Evolutionary conservation across 805 yeast species (phyloP).

Genomic region (Teunomyces barrocoloradensis): DNA sequence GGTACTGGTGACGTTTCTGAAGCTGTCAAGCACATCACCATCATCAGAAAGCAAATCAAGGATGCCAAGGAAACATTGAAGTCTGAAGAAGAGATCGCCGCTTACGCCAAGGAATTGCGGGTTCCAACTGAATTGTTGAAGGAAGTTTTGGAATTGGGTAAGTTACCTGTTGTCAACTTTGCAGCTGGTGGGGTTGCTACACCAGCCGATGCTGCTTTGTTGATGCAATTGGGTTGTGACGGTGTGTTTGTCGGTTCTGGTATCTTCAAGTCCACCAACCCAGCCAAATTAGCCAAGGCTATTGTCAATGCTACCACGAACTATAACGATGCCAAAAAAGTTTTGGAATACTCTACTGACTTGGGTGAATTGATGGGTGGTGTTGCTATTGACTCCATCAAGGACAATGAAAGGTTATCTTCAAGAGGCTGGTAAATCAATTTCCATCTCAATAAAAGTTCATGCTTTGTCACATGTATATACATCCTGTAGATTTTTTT

Average conservation of each 20-base stretch:
- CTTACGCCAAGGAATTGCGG: constrained; percentile 54
- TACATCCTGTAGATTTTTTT: not conserved
- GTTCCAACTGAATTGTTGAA: constrained; percentile 57
- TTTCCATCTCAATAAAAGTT: not conserved
- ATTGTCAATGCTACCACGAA: constrained; percentile 77
- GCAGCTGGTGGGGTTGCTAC: constrained; percentile 91
- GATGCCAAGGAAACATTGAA: constrained; percentile 37
- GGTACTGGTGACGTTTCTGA: constrained; percentile 86
- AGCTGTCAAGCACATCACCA: constrained; percentile 71
- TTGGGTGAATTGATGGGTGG: constrained; percentile 80
- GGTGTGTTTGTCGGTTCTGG: constrained; percentile 81
- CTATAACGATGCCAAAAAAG: constrained; percentile 56
- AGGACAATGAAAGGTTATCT: constrained; percentile 45
- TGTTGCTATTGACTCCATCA: constrained; percentile 52
- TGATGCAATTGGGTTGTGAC: constrained; percentile 79
- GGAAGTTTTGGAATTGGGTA: constrained; percentile 45
- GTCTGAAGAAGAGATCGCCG: constrained; percentile 45
- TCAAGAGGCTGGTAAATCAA: constrained; percentile 49
- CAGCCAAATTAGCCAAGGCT: constrained; percentile 72
- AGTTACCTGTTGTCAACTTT: constrained; percentile 78
- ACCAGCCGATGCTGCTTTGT: constrained; percentile 82
- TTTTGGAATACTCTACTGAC: constrained; percentile 65
- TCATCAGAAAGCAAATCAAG: constrained; percentile 55
- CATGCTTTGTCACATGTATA: not conserved
- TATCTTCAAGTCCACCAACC: constrained; percentile 70